Base-by-base conservation (phyloP, 306 rosid genomes). In the Prinsepia uniflora region DNA sequence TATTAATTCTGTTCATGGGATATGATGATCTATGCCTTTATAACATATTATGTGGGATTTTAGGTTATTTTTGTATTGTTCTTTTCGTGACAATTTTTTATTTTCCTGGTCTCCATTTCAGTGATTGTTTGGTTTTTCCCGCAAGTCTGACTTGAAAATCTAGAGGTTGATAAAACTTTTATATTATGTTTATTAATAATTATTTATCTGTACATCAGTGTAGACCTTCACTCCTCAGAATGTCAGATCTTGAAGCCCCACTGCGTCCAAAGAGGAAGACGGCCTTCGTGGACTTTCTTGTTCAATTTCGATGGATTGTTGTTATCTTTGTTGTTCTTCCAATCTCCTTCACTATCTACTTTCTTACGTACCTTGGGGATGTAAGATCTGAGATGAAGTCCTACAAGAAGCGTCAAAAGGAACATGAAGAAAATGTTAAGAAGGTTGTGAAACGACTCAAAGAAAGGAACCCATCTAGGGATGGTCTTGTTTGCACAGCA, bases 401-500 rank as follows among this genome's bases (percentile, higher is more conserved):
- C 76, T 94, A 11, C 83, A 89, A 89, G 90, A 86, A 76, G 8
- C 84, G 97, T 1, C 98, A 90, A 67, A 89, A 88, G 79, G 90
- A 94, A 63, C 98, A 94, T 36, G 96, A 90, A 52, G 96, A 87
- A 78, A 94, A 94, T 75, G 97, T 94, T 22, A 41, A 89, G 80
- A 89, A 87, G 80, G 95, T 94, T 36, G 79, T 90, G 43, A 86
- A 89, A 17, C 96, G 98, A 55, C 98, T 94, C 79, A 94, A 89
- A 78, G 79, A 90, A 78, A 87, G 98, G 75, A 84, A 94, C 24
- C 89, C 97, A 6, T 72, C 84, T 1, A 94, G 82, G 79, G 98
- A 90, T 68, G 98, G 98, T 65, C 98, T 94, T 72, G 98, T 94
- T 62, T 94, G 98, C 73, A 88, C 98, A 6, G 98, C 98, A 60